Base-by-base conservation (phyloP, 768 basidiomycete genomes). In the Agaricus sinodeliciosus region DNA sequence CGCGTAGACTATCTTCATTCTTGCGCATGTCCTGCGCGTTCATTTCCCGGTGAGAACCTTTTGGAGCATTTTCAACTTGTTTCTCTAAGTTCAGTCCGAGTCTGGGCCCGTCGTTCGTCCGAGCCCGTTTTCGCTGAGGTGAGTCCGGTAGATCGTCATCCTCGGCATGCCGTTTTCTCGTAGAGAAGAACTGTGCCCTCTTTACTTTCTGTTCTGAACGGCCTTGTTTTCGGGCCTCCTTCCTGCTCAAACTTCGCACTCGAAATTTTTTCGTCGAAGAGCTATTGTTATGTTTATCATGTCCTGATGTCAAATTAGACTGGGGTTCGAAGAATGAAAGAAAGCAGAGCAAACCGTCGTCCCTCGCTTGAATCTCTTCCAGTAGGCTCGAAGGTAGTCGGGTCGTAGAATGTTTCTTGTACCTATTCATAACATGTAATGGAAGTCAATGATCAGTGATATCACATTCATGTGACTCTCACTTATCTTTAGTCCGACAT, bases 191-290 rank as follows among this genome's bases (percentile, higher is more conserved):
- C 36, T 75, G 70, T 0, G 84, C 82, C 60, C 80, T 88, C 42
- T 79, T 76, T 60, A 79, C 74, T 63, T 87, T 91, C 47, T 72
- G 72, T 42, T 71, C 72, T 0, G 69, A 55, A n/a, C 87, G 75
- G 26, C 77, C 78, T 59, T 82, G 76, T 62, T 84, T 90, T 40
- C 87, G 71, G 12, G 75, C 63, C 44, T 85, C 85, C 63, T 82
- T 88, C 51, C 86, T 75, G 43, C 76, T 74, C 22, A 62, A 19
- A 46, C 27, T 37, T 40, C 37, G 44, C 42, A n/a, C 25, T 34
- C 50, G 50, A 13, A 31, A 41, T 26, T 45, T 45, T 39, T 48
- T 53, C 9, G 22, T 13, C 9, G 15, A 16, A 22, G 43, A 46
- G 13, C 28, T 16, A n/a, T 45, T 18, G 11, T 18, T 13, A n/a